Conservation (phyloP, 129 eudicot species). For the carrot (Daucus carota) region DNA sequence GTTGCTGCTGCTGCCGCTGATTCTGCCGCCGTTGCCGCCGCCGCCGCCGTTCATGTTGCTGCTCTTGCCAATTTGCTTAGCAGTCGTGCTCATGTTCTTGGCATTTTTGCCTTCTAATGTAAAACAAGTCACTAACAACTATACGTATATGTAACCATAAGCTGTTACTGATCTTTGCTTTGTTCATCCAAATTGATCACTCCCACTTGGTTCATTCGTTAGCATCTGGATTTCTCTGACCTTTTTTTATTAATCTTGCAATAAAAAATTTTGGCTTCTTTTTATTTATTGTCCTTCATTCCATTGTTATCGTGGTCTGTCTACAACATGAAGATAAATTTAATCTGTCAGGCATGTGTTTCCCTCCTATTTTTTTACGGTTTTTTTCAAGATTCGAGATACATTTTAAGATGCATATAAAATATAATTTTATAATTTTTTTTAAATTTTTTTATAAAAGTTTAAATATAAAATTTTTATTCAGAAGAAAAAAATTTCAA, state of each 20-base stretch:
- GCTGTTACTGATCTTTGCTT: background rate
- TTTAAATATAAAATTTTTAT: no score
- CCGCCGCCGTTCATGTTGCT: slow-evolving; percentile 6
- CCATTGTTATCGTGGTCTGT: background rate
- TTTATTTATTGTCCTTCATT: background rate
- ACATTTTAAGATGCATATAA: no score
- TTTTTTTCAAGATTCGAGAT: no score
- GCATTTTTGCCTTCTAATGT: slow-evolving; percentile 13
- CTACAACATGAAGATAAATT: no score
- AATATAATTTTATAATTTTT: no score
- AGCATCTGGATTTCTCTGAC: background rate
- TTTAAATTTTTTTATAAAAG: no score
- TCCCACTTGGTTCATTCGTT: background rate
- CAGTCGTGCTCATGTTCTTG: slow-evolving; percentile 1
- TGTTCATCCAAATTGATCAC: background rate
- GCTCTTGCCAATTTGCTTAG: slow-evolving; percentile 4
- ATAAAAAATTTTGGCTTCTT: background rate
- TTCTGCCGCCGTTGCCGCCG: slow-evolving; percentile 7
- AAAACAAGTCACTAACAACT: slow-evolving; percentile 4
- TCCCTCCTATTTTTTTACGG: no score
- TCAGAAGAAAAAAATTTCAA: no score
- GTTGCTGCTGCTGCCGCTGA: background rate
- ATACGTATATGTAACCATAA: slow-evolving; percentile 18
- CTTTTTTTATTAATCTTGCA: background rate
- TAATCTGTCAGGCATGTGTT: no score